Evolutionary conservation across 495 filamentous ascomycete species (phyloP).

Genomic region (Talaromyces liani): DNA sequence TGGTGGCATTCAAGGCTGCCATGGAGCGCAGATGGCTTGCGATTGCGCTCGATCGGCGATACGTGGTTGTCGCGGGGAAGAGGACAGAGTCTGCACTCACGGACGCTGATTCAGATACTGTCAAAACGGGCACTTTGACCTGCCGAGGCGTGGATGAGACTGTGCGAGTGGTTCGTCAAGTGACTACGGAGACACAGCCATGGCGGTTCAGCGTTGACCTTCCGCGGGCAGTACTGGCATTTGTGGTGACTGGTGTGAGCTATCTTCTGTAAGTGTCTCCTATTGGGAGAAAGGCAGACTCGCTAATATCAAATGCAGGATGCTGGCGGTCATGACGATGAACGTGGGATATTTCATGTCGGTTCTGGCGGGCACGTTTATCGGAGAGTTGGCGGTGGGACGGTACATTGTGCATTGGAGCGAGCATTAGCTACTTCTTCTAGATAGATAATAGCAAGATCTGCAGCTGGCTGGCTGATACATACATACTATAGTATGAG

Average conservation of each 20-base stretch:
- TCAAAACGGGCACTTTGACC: constrained; percentile 50
- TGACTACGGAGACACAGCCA: constrained; percentile 40
- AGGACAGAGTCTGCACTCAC: constrained; percentile 46
- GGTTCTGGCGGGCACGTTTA: constrained; percentile 71
- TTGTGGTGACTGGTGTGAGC: constrained; percentile 63
- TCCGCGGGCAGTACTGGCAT: constrained; percentile 60
- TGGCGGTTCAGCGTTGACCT: constrained; percentile 78
- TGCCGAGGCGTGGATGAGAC: constrained; percentile 68
- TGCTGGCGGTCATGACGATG: constrained; percentile 97
- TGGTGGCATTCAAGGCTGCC: constrained; percentile 57
- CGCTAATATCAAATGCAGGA: constrained; percentile 45
- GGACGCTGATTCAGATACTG: constrained; percentile 47
- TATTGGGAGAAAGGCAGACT: background rate
- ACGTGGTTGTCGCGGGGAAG: constrained; percentile 65
- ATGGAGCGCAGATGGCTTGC: constrained; percentile 55
- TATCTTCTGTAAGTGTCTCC: constrained; percentile 74
- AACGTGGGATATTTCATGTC: constrained; percentile 96
- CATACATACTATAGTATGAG: too few relatives aligned
- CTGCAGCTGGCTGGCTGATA: too few relatives aligned
- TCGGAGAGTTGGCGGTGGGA: constrained; percentile 76
- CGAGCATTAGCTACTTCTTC: constrained; percentile 8
- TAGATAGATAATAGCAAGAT: background rate
- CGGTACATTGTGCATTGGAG: constrained; percentile 45
- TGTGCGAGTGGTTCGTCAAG: constrained; percentile 56
- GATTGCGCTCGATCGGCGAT: constrained; percentile 60